Evolutionary conservation across 2,329 filamentous ascomycete genomes (phyloP), one percentile per base, ranked within the genome.

Genomic region (Sporothrix brunneoviolacea): DNA sequence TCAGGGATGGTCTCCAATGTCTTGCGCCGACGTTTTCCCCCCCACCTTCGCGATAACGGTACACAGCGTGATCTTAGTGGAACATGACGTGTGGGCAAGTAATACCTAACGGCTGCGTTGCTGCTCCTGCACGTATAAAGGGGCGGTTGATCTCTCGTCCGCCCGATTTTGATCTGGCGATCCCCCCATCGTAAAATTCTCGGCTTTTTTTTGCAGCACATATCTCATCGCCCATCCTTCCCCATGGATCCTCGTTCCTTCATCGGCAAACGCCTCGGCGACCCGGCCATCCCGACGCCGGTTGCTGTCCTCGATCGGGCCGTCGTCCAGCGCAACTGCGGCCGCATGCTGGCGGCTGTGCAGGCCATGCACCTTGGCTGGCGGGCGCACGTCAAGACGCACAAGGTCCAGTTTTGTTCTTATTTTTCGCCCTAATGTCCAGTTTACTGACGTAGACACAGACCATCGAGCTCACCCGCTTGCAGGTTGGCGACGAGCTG

Each of bases 301-400:
- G 77, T 84, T 1, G 79, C 77, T 3, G 72, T 91, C 36, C 68
- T 91, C 13, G 86, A 91, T 62, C 64, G 81, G 10, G 79, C 80
- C 4, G 81, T 84, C 37, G 68, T 88, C 21, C 71, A 77, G 49
- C 69, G 74, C 43, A 89, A 91, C 61, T 91, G 87, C 65, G 66
- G 72, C 54, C 72, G 79, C 32, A 91, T 93, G 85, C 76, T 89
- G 7, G 70, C 80, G 12, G 78, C 85, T 0, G 75, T 77, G 13
- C 64, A 74, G 36, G 67, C 68, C 44, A 67, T 91, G 13, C 71
- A 74, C 0, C 71, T 91, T 21, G 76, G 74, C 7, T 91, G 88
- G 70, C 73, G 88, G 52, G 83, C 84, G 1, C 88, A 93, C 64
- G 80, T 91, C 53, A 93, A 93, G 68, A 90, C 86, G 19, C 88